Evolutionary conservation across 768 basidiomycete species (phyloP), one percentile per base, ranked within the genome.

Genomic region (Russula lepida): DNA sequence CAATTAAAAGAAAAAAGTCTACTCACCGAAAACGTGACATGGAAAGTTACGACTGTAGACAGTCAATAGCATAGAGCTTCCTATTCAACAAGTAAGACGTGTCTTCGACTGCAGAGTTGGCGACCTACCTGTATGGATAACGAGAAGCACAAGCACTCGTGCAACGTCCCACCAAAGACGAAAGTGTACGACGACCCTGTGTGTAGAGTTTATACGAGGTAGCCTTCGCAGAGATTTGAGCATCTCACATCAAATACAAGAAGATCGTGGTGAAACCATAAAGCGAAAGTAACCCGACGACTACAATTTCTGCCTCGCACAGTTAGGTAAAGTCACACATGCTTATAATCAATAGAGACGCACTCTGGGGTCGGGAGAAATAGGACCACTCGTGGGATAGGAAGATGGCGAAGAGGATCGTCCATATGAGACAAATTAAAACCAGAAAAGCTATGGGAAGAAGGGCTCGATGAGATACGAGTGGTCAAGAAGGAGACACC

Each of bases 171-270:
- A 54, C 64, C 57, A 60, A 13, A 64, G 21, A 23, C 32, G 37
- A 28, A 59, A 65, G 3, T 25, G 39, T 19, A 59, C 55, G 23
- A 65, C 62, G 5, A 41, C 25, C 64, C 64, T 65, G 49, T 9
- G 4, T 23, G 15, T 39, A 43, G 47, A 25, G 47, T 46, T 28
- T 37, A 17, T 13, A n/a, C 15, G 39, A 28, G 15, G 37, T 9
- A 3, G 17, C 5, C 4, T 15, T 39, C 7, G 13, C 46, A 6
- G 33, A 8, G 12, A 27, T 47, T 50, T 12, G 37, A 12, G 23
- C 23, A 1, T 30, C 63, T 49, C 52, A 66, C 65, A 66, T 64
- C 11, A 66, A 35, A 50, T 64, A 66, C 23, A 66, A 47, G 30
- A 64, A 37, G 28, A 64, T 48, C 4, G 63, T 39, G 23, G 65